Conservation (phyloP, 2,329 filamentous ascomycete species). For the Curvularia verruculosa region DNA sequence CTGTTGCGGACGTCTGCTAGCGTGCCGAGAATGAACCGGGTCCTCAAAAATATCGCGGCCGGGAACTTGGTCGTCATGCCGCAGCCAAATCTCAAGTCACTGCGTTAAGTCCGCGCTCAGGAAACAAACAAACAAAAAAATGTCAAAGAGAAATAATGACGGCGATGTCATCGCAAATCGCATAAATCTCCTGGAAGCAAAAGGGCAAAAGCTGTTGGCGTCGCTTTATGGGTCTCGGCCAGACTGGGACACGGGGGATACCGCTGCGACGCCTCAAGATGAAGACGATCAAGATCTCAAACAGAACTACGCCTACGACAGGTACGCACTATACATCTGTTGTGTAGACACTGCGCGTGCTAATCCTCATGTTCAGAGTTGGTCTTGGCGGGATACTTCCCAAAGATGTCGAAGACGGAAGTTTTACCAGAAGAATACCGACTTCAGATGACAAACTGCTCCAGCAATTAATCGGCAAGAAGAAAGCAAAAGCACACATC, state of each 20-base stretch:
- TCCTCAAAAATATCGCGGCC: slow-evolving; percentile 38
- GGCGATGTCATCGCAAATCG: slow-evolving; percentile 63
- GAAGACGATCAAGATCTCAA: slow-evolving; percentile 61
- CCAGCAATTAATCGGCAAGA: slow-evolving; percentile 52
- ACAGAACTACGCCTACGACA: slow-evolving; percentile 61
- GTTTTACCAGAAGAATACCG: slow-evolving; percentile 43
- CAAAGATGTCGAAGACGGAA: slow-evolving; percentile 46
- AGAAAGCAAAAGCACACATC: slow-evolving; percentile 46
- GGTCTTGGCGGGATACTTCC: slow-evolving; percentile 49
- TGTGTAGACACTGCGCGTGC: not conserved
- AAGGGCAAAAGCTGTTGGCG: slow-evolving; percentile 60
- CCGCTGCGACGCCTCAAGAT: slow-evolving; percentile 49
- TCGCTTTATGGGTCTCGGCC: slow-evolving; percentile 62
- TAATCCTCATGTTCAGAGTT: slow-evolving; percentile 35
- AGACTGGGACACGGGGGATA: slow-evolving; percentile 43
- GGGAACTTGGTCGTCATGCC: slow-evolving; percentile 22
- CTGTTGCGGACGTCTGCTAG: slow-evolving; percentile 43
- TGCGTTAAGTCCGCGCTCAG: slow-evolving; percentile 14
- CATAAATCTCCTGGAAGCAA: slow-evolving; percentile 60
- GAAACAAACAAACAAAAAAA: too few species aligned
- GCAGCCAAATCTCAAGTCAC: slow-evolving; percentile 16
- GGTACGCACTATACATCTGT: slow-evolving; percentile 47
- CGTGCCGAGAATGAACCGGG: slow-evolving; percentile 40
- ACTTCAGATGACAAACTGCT: slow-evolving; percentile 53
- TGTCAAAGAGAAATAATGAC: slow-evolving; percentile 48